These are phyloP conservation scores for Schizophyllum amplum DNA, from an alignment of 1,284 basidiomycete genomes.

Conservation along the genomic window DNA sequence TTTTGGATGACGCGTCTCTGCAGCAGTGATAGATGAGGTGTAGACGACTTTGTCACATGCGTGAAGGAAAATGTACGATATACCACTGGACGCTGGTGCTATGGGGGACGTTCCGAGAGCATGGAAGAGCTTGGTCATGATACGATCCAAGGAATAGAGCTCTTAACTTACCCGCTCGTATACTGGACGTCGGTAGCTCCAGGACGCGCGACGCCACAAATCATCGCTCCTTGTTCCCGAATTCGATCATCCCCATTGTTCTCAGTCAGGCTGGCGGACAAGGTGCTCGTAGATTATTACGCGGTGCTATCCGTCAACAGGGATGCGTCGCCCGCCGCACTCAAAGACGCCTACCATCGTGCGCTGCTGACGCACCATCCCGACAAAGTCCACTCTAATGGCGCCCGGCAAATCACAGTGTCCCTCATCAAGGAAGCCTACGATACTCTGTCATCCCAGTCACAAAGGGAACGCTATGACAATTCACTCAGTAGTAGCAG, in stretches of 20 bases:
- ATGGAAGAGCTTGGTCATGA: too few species aligned
- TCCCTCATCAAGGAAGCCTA: slow-evolving; percentile 57
- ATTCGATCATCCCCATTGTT: neutral
- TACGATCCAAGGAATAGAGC: too few species aligned
- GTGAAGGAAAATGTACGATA: neutral
- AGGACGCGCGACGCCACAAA: neutral
- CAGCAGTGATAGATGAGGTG: slow-evolving; percentile 79
- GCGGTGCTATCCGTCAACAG: slow-evolving; percentile 32
- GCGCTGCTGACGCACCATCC: slow-evolving; percentile 58
- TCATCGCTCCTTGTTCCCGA: neutral
- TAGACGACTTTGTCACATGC: slow-evolving; percentile 24
- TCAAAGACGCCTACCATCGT: slow-evolving; percentile 66
- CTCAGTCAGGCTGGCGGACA: slow-evolving; percentile 1
- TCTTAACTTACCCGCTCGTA: too few species aligned
- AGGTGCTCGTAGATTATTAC: slow-evolving; percentile 34
- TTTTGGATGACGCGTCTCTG: slow-evolving; percentile 69
- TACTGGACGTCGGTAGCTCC: too few species aligned
- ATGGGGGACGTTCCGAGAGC: too few species aligned
- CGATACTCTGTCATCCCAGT: slow-evolving; percentile 38
- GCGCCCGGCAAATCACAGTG: slow-evolving; percentile 27
- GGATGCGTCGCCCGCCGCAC: slow-evolving; percentile 35
- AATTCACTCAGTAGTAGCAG: slow-evolving; percentile 12
- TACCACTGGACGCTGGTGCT: neutral
- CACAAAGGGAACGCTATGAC: slow-evolving; percentile 45
- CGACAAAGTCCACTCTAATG: slow-evolving; percentile 41